Evolutionary conservation across 495 filamentous ascomycete genomes (phyloP), one percentile per base, ranked within the genome.

Genomic region (Penicillium simplicissimum): DNA sequence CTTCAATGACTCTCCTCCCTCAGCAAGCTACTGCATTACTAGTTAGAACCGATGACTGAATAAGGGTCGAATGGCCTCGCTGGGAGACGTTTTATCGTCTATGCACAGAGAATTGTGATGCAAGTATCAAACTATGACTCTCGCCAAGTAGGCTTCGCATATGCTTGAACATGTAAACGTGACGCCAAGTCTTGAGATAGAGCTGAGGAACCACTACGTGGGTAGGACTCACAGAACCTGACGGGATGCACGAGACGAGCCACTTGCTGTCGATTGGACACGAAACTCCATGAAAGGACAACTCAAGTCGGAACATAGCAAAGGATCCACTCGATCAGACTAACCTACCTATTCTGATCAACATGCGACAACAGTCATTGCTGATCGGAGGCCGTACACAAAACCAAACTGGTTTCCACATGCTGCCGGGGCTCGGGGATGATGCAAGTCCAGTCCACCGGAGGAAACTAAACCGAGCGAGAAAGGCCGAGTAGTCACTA

Each of bases 391-490:
- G 8, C 45, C 7, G 11, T n/a, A 5, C 23, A 45, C 19, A 17
- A 23, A 11, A 15, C 7, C 5, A 49, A 49, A 31, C 45, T 49
- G 45, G 45, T 49, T 49, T 49, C 45, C 17, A 49, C 11, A 31
- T 10, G 45, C 23, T 31, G 13, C 7, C 2, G 23, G 45, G 45
- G 23, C 45, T 55, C 55, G 58, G 62, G 13, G 21, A 36, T 60
- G 62, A 66, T 62, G 63, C 63, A 66, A 62, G 56, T 9, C 23
- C 23, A 28, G 48, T 55, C 49, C 14, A 49, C 45, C 11, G 54
- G 57, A 31, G 64, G 64, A 59, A 66, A 66, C 64, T 66, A 21
- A 57, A 54, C 59, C 64, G 64, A 66, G 53, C 45, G 6, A 4
- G 9, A 13, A 15, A 4, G 8, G 28, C 43, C 37, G 43, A 38